These are phyloP conservation scores for Starmerella cellae DNA, from an alignment of 805 yeast genomes.

Conservation along the genomic window DNA sequence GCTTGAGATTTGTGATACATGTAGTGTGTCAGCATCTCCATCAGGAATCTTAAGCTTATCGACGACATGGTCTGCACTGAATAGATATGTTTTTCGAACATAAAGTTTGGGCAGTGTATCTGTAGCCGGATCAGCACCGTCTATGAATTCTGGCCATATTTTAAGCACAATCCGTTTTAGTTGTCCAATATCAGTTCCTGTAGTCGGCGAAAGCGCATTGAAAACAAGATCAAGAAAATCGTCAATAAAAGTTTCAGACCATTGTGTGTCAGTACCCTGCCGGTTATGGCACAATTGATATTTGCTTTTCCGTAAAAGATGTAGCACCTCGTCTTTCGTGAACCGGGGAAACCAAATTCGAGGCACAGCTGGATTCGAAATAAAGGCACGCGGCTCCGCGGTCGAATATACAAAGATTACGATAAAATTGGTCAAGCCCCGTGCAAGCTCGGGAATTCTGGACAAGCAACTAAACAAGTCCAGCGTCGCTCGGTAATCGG, in stretches of 20 bases:
- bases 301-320: conserved; percentile 23
- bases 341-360: conserved; percentile 35
- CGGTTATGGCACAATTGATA: not conserved
- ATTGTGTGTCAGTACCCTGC: not conserved
- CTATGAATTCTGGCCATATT: conserved; percentile 27
- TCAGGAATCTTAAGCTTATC: conserved; percentile 2
- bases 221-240: conserved; percentile 34
- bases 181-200: conserved; percentile 33
- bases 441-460: conserved; percentile 32
- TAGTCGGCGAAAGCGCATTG: conserved; percentile 33
- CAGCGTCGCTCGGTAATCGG: conserved; percentile 28
- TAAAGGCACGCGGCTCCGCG: conserved; percentile 33
- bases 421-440: conserved; percentile 28
- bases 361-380: conserved; percentile 32
- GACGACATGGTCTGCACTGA: conserved; percentile 17
- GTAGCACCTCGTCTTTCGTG: conserved; percentile 29
- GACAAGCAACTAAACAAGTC: conserved; percentile 33
- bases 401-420: conserved; percentile 34
- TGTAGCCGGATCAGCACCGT: conserved; percentile 14
- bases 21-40: not conserved
- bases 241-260: conserved; percentile 29
- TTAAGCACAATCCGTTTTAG: conserved; percentile 20
- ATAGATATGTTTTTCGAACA: conserved; percentile 19
- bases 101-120: conserved; percentile 21
- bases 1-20: conserved; percentile 27